Conservation (phyloP, 148 eudicot species). For the Silene uniflora region DNA sequence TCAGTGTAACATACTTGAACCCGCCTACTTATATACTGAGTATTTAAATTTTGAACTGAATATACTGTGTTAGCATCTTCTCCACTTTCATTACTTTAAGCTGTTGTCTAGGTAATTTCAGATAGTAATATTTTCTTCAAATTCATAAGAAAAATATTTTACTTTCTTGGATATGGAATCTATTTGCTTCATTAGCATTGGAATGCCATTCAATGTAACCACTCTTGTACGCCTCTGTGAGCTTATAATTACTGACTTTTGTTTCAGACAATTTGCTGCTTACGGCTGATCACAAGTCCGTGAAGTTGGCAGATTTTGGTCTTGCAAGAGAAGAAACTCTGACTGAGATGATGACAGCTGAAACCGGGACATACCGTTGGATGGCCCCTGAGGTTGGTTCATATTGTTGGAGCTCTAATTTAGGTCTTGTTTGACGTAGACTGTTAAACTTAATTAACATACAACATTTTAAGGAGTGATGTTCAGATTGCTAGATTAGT, state of each 20-base stretch:
- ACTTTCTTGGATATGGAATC: not conserved
- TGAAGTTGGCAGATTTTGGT: slow-evolving; percentile 98
- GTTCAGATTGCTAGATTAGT: not conserved
- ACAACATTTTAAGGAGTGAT: not conserved
- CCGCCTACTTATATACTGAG: not conserved
- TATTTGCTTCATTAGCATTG: not conserved
- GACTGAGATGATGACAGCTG: slow-evolving; percentile 99
- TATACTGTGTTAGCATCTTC: slow-evolving; percentile 7
- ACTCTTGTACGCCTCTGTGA: slow-evolving; percentile 1
- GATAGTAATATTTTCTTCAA: not conserved
- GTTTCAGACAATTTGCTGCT: slow-evolving; percentile 91
- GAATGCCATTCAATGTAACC: not conserved
- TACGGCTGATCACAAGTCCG: slow-evolving; percentile 75
- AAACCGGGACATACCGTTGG: slow-evolving; percentile 99
- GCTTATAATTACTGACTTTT: slow-evolving; percentile 19
- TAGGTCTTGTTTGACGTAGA: not conserved
- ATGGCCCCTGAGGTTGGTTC: slow-evolving; percentile 97
- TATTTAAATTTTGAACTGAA: not conserved
- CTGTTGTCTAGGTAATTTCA: not conserved
- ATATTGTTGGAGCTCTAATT: slow-evolving; percentile 1
- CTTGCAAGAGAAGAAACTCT: slow-evolving; percentile 97
- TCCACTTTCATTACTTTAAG: not conserved
- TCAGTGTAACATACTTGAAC: not conserved
- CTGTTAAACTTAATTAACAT: not conserved
- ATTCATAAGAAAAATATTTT: not conserved